Percentiles rank a stretch among this genome's conserved stretches.
Evolutionary conservation across 2,329 filamentous ascomycete genomes (phyloP).

Genomic region (Aspergillus texensis): DNA sequence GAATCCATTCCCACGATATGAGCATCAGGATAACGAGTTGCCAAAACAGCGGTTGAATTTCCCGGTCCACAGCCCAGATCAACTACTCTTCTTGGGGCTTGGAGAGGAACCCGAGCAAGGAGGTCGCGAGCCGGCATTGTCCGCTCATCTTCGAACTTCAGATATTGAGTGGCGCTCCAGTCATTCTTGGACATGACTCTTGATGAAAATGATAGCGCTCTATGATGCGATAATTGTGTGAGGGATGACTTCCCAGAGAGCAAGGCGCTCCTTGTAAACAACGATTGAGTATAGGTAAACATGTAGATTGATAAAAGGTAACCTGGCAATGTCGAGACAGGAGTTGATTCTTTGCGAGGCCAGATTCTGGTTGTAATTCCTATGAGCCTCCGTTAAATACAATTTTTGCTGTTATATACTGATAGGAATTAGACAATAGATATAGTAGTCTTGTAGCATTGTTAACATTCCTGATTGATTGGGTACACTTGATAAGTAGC

Average conservation of each 20-base stretch:
- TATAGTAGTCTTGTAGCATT: neutral
- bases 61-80: slow-evolving; percentile 65
- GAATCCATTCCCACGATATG: slow-evolving; percentile 57
- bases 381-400: neutral
- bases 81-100: slow-evolving; percentile 49
- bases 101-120: slow-evolving; percentile 50
- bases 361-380: neutral
- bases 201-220: neutral
- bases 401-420: neutral
- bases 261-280: neutral
- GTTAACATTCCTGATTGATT: neutral
- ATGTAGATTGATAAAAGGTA: neutral
- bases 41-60: slow-evolving; percentile 58
- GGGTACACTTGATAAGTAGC: neutral
- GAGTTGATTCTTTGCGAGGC: neutral
- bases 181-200: slow-evolving; percentile 17
- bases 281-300: neutral
- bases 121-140: slow-evolving; percentile 59
- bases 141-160: slow-evolving; percentile 58
- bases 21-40: slow-evolving; percentile 51
- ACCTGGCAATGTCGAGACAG: too few relatives aligned
- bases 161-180: slow-evolving; percentile 61
- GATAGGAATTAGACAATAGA: neutral
- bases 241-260: neutral
- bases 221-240: neutral